Evolutionary conservation across 345 rosid species (phyloP).

Genomic region (Stellera chamaejasme): DNA sequence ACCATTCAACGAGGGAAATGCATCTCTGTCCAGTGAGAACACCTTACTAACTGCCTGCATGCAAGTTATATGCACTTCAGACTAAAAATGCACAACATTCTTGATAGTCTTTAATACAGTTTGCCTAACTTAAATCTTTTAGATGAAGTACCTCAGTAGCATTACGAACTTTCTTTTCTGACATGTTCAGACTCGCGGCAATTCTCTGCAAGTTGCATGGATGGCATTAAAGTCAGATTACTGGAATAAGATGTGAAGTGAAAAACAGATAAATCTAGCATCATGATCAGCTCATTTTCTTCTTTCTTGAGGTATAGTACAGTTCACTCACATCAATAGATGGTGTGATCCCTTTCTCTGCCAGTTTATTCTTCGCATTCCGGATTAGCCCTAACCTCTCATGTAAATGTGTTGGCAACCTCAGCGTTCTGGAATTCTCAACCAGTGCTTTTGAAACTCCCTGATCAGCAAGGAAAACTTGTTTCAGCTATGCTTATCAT

Average conservation of each 20-base stretch:
- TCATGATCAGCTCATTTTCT: not conserved
- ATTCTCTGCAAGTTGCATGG: slow-evolving; percentile 48
- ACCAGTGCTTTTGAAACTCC: slow-evolving; percentile 89
- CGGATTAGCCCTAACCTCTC: slow-evolving; percentile 81
- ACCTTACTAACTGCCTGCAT: slow-evolving; percentile 72
- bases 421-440: slow-evolving; percentile 75
- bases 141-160: slow-evolving; percentile 69
- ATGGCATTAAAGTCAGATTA: no score
- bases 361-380: slow-evolving; percentile 78
- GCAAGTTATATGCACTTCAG: slow-evolving; percentile 1
- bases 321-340: slow-evolving; percentile 69
- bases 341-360: slow-evolving; percentile 80
- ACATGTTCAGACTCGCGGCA: slow-evolving; percentile 80
- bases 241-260: not conserved
- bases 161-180: slow-evolving; percentile 85
- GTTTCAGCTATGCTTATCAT: not conserved
- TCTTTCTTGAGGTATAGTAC: not conserved
- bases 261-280: not conserved
- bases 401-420: slow-evolving; percentile 81
- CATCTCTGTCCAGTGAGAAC: slow-evolving; percentile 85
- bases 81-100: slow-evolving; percentile 12
- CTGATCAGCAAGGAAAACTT: slow-evolving; percentile 25
- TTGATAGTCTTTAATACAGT: not conserved
- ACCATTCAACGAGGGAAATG: slow-evolving; percentile 81
- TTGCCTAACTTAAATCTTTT: not conserved